A percentile compares a stretch with the other conserved stretches of the same genome.
These are phyloP conservation scores for Gaeumannomyces tritici DNA, from an alignment of 2,329 filamentous ascomycete species.

Conservation along the genomic window DNA sequence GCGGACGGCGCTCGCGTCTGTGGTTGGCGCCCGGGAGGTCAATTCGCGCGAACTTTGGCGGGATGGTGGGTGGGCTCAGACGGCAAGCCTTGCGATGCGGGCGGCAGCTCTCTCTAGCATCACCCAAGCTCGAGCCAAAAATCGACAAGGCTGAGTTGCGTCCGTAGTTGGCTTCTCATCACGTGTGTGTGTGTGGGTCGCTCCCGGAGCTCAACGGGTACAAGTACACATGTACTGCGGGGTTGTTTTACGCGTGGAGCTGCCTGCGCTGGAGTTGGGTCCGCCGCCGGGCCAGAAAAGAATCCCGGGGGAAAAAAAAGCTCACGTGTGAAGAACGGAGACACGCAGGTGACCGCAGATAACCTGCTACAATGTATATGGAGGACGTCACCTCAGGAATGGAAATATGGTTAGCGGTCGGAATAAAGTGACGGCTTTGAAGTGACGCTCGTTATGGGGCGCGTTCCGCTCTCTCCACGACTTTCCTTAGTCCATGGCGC, in stretches of 20 bases:
- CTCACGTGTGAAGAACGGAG: background rate
- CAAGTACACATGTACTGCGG: background rate
- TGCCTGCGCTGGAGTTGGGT: background rate
- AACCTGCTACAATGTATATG: background rate
- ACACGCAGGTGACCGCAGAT: background rate
- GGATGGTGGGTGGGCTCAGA: background rate
- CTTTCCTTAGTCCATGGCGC: background rate
- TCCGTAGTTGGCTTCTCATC: background rate
- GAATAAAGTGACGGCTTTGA: background rate
- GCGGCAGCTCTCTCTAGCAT: background rate
- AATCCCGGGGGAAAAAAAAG: background rate
- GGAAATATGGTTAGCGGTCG: background rate
- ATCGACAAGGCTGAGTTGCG: background rate
- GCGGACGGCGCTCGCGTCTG: background rate
- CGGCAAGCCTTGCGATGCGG: background rate
- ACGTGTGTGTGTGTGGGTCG: background rate
- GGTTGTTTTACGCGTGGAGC: background rate
- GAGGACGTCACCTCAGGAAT: background rate
- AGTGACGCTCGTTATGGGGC: background rate
- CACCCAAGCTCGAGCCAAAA: background rate
- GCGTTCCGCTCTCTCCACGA: background rate
- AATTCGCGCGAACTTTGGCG: background rate
- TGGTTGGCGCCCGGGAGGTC: background rate
- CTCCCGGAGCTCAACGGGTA: background rate
- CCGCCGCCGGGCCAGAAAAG: background rate